These are phyloP conservation scores for Mucor indicus DNA, from an alignment of 371 early-diverging fungal species.

Conservation along the genomic window DNA sequence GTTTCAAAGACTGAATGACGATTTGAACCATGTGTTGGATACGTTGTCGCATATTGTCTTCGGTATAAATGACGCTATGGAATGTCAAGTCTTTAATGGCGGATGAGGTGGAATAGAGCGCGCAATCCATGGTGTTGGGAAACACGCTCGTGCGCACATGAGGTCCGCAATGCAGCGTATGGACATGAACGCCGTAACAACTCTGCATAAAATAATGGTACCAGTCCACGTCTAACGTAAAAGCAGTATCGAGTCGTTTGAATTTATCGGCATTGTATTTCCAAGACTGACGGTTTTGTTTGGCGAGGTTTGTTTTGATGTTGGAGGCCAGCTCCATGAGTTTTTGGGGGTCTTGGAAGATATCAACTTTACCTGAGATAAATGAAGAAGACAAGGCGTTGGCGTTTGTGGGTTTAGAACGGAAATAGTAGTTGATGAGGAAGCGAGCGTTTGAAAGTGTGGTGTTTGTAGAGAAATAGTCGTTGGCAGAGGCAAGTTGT, in stretches of 20 bases:
- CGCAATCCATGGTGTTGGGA: slow-evolving; percentile 13
- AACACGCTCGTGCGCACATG: slow-evolving; percentile 13
- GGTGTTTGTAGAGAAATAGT: slow-evolving; percentile 20
- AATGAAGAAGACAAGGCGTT: too few relatives aligned
- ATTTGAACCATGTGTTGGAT: slow-evolving; percentile 22
- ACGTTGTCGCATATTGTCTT: slow-evolving; percentile 29
- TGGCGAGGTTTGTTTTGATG: slow-evolving; percentile 15
- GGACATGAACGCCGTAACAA: slow-evolving; percentile 25
- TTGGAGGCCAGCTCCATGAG: slow-evolving; percentile 32
- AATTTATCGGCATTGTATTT: slow-evolving; percentile 2
- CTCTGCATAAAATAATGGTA: slow-evolving; percentile 23
- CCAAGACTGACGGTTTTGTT: slow-evolving; percentile 8
- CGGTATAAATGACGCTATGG: slow-evolving; percentile 25
- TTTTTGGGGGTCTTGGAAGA: slow-evolving; percentile 15
- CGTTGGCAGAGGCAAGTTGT: slow-evolving; percentile 9
- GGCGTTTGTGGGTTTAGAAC: slow-evolving; percentile 4
- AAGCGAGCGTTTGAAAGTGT: slow-evolving; percentile 24
- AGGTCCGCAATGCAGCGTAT: slow-evolving; percentile 7
- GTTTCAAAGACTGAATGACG: slow-evolving; percentile 11
- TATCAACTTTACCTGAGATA: neutral
- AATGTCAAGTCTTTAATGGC: slow-evolving; percentile 19
- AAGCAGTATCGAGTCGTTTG: neutral
- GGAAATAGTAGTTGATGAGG: slow-evolving; percentile 26
- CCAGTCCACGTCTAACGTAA: slow-evolving; percentile 8
- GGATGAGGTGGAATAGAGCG: slow-evolving; percentile 12